phyloP scores from a whole-genome alignment of 2,329 filamentous ascomycete genomes.

The Cyphellophora europaea region DNA sequence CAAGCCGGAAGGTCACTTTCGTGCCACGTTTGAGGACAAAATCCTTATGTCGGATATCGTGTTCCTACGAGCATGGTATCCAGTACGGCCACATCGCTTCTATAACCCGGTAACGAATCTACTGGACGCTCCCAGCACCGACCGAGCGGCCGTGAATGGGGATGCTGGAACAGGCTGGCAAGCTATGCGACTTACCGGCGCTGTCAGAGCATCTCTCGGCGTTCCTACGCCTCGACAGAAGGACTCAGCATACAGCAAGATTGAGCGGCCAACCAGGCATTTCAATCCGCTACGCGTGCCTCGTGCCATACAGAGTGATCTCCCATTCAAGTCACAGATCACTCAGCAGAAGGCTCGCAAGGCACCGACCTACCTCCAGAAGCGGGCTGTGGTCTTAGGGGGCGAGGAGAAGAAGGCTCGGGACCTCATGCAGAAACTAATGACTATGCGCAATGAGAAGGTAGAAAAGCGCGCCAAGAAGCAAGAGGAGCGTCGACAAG shows the following conservation, averaged over 20 bases:
- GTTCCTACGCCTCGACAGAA: slow-evolving; percentile 69
- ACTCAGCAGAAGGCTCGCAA: slow-evolving; percentile 69
- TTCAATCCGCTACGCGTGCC: slow-evolving; percentile 58
- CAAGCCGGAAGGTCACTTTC: slow-evolving; percentile 91
- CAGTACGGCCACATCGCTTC: slow-evolving; percentile 88
- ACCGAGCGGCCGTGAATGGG: slow-evolving; percentile 17
- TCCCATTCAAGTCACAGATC: slow-evolving; percentile 91
- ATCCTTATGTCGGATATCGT: slow-evolving; percentile 94
- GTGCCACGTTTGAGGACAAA: slow-evolving; percentile 98
- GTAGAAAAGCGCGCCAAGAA: slow-evolving; percentile 70
- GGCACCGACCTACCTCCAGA: slow-evolving; percentile 82
- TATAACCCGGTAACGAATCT: slow-evolving; percentile 95
- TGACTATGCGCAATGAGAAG: slow-evolving; percentile 84
- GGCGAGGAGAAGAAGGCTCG: slow-evolving; percentile 85
- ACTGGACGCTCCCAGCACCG: slow-evolving; percentile 46
- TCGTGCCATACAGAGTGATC: slow-evolving; percentile 54
- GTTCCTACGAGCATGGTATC: slow-evolving; percentile 94
- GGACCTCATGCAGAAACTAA: slow-evolving; percentile 84
- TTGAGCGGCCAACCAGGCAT: slow-evolving; percentile 53
- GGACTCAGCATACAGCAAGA: slow-evolving; percentile 72
- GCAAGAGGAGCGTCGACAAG: slow-evolving; percentile 77
- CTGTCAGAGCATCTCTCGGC: slow-evolving; percentile 69
- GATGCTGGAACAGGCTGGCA: slow-evolving; percentile 53
- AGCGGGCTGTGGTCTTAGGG: slow-evolving; percentile 78
- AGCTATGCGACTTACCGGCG: slow-evolving; percentile 86